Evolutionary conservation across 1,284 basidiomycete species (phyloP).

Genomic region (Cutaneotrichosporon sp.): DNA sequence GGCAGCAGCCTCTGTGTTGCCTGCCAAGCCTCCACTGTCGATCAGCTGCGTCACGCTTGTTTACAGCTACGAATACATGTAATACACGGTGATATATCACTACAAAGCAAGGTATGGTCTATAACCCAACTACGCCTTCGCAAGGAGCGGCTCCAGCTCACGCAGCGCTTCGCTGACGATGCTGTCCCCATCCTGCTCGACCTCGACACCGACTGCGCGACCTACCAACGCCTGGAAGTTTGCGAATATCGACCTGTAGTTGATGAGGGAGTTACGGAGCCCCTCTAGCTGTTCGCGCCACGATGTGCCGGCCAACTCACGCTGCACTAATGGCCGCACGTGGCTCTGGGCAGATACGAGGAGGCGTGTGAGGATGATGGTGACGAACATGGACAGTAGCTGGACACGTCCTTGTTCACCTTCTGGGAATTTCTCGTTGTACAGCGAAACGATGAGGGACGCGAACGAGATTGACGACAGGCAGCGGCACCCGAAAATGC

Average conservation of each 20-base stretch:
- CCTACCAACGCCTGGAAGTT: not conserved
- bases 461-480: slow-evolving; percentile 5
- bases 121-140: not conserved
- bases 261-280: not conserved
- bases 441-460: slow-evolving; percentile 11
- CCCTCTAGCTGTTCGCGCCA: not conserved
- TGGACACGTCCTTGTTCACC: not conserved
- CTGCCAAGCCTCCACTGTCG: too few species aligned
- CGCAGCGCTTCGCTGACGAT: slow-evolving; percentile 1
- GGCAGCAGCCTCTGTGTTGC: too few species aligned
- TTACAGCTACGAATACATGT: not conserved
- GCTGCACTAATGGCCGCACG: slow-evolving; percentile 7
- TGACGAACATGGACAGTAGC: slow-evolving; percentile 19
- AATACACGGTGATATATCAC: not conserved
- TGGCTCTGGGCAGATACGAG: not conserved
- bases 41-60: too few species aligned
- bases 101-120: not conserved
- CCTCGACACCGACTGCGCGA: not conserved
- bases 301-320: slow-evolving; percentile 1
- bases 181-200: not conserved
- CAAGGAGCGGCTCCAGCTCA: not conserved
- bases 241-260: not conserved
- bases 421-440: not conserved
- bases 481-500: slow-evolving; percentile 18
- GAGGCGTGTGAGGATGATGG: slow-evolving; percentile 17